A percentile compares a stretch with the other conserved stretches of the same genome.
These are phyloP conservation scores for Aspergillus jensenii DNA, from an alignment of 2,329 filamentous ascomycete genomes.

Conservation along the genomic window DNA sequence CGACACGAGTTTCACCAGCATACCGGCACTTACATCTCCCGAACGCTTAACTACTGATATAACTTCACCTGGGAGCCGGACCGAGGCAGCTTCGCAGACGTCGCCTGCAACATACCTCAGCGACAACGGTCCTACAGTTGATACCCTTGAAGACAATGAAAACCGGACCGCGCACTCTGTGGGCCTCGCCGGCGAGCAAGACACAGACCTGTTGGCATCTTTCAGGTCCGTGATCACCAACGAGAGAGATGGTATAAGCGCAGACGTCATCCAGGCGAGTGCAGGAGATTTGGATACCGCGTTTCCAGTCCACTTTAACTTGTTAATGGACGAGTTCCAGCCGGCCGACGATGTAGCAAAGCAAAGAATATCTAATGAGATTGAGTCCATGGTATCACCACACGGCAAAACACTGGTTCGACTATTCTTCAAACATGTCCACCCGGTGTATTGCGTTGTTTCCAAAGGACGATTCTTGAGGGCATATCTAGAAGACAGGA, in stretches of 20 bases:
- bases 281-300: conserved; percentile 31
- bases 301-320: conserved; percentile 48
- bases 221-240: conserved; percentile 51
- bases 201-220: conserved; percentile 48
- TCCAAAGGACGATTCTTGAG: conserved; percentile 48
- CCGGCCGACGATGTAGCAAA: conserved; percentile 43
- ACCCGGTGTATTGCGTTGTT: conserved; percentile 46
- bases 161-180: conserved; percentile 48
- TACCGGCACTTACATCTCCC: not conserved
- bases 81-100: not conserved
- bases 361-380: conserved; percentile 40
- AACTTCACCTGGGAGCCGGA: not conserved
- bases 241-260: conserved; percentile 42
- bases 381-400: conserved; percentile 45
- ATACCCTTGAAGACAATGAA: conserved; percentile 45
- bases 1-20: not conserved
- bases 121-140: not conserved
- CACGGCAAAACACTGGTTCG: conserved; percentile 45
- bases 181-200: conserved; percentile 49
- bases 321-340: conserved; percentile 49
- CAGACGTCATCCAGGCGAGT: conserved; percentile 45
- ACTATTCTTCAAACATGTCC: conserved; percentile 49
- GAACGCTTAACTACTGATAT: not conserved
- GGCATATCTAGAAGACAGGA: conserved; percentile 39
- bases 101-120: not conserved